Evolutionary conservation across 2,329 filamentous ascomycete genomes (phyloP).

Genomic region (Diaporthe ampelina): DNA sequence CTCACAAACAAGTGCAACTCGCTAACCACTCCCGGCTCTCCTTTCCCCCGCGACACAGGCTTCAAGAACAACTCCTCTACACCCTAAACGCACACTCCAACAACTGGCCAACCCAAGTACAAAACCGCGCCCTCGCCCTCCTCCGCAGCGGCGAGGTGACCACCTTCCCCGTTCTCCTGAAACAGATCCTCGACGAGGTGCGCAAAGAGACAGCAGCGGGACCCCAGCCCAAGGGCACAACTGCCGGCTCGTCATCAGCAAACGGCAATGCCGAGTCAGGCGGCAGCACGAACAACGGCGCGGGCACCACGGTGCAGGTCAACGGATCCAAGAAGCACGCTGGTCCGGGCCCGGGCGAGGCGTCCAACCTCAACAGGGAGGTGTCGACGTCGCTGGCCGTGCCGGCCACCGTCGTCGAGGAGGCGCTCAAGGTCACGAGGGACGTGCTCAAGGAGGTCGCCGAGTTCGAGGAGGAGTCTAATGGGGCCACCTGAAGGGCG

Average conservation of each 20-base stretch:
- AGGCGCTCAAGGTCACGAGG: constrained; percentile 71
- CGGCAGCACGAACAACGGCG: constrained; percentile 32
- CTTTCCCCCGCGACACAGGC: constrained; percentile 56
- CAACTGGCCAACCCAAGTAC: constrained; percentile 74
- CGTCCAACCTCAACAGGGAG: constrained; percentile 44
- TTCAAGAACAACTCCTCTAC: constrained; percentile 75
- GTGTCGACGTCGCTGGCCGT: constrained; percentile 62
- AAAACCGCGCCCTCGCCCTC: constrained; percentile 71
- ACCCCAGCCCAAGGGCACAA: constrained; percentile 34
- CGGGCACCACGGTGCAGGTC: constrained; percentile 36
- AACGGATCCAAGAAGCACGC: constrained; percentile 49
- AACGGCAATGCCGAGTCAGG: constrained; percentile 46
- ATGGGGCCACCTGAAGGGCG: constrained; percentile 37
- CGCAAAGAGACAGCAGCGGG: constrained; percentile 60
- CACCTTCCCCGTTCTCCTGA: constrained; percentile 73
- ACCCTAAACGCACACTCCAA: constrained; percentile 69
- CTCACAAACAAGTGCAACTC: neutral
- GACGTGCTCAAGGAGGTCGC: constrained; percentile 69
- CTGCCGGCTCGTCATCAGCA: constrained; percentile 45
- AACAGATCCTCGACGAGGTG: constrained; percentile 73
- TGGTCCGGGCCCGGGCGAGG: constrained; percentile 44
- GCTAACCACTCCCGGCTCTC: constrained; percentile 31
- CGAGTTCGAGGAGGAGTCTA: constrained; percentile 52
- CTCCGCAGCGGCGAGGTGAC: constrained; percentile 71
- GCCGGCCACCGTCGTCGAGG: constrained; percentile 71